A percentile compares a stretch with the other conserved stretches of the same genome.
These are phyloP conservation scores for Brassica napus DNA, from an alignment of 345 rosid species.

Conservation along the genomic window DNA sequence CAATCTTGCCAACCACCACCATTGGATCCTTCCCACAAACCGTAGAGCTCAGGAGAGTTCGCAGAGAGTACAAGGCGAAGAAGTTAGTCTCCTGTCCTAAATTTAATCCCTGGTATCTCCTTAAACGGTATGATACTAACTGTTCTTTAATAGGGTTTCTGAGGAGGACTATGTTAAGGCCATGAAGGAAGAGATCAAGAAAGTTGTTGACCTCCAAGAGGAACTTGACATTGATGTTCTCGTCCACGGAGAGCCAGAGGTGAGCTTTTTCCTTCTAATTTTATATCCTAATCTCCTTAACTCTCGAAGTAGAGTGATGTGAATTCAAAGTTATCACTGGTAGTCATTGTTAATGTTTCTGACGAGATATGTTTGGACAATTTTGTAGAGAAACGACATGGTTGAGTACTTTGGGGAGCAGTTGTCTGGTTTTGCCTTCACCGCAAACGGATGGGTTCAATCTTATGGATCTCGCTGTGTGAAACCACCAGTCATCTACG, in stretches of 20 bases:
- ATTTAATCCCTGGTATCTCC: not conserved
- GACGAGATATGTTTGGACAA: slow-evolving; percentile 4
- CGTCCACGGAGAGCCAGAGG: slow-evolving; percentile 99
- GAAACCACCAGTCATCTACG: slow-evolving; percentile 96
- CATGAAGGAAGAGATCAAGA: slow-evolving; percentile 90
- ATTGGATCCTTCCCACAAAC: slow-evolving; percentile 99
- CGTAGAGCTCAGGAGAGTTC: slow-evolving; percentile 93
- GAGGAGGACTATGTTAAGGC: slow-evolving; percentile 83
- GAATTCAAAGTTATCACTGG: not conserved
- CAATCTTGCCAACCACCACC: slow-evolving; percentile 93
- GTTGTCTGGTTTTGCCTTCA: slow-evolving; percentile 92
- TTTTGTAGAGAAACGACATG: slow-evolving; percentile 90
- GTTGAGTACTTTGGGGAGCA: slow-evolving; percentile 99
- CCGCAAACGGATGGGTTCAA: slow-evolving; percentile 97
- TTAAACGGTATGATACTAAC: not conserved
- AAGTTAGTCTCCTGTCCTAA: slow-evolving; percentile 49
- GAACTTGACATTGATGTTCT: slow-evolving; percentile 97
- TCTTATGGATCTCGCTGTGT: slow-evolving; percentile 97
- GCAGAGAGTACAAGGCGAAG: slow-evolving; percentile 97
- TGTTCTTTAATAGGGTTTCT: slow-evolving; percentile 59
- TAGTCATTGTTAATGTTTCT: slow-evolving; percentile 12
- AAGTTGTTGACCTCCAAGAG: slow-evolving; percentile 90
- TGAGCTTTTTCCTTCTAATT: slow-evolving; percentile 25
- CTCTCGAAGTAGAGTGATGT: not conserved
- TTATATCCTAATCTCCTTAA: not conserved